phyloP scores from a whole-genome alignment of 2,329 filamentous ascomycete genomes.

The Domatiomyces globalis region DNA sequence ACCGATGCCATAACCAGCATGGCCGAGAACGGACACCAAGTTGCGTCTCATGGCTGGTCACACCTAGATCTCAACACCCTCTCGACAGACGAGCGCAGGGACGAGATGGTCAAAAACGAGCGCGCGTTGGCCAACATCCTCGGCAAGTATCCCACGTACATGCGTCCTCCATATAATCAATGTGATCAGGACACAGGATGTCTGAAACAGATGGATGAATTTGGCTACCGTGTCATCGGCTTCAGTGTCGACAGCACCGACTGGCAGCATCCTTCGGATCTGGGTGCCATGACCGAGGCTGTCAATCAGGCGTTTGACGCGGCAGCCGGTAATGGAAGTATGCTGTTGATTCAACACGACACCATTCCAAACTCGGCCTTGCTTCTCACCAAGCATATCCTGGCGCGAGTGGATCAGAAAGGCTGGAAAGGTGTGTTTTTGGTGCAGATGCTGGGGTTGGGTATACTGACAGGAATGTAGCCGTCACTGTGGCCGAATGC shows the following conservation, averaged over 20 bases:
- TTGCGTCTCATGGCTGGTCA: conserved; percentile 40
- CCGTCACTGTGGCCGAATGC: conserved; percentile 33
- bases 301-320: conserved; percentile 5
- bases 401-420: conserved; percentile 2
- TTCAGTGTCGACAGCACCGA: conserved; percentile 37
- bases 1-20: conserved; percentile 28
- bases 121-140: conserved; percentile 34
- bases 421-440: conserved; percentile 8
- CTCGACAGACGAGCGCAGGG: conserved; percentile 23
- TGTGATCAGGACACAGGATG: conserved; percentile 27
- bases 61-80: conserved; percentile 34
- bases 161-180: conserved; percentile 38
- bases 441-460: conserved; percentile 5
- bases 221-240: conserved; percentile 37
- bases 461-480: conserved; percentile 22
- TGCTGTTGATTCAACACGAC: conserved; percentile 13
- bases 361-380: conserved; percentile 9
- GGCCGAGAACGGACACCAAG: conserved; percentile 33
- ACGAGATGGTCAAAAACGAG: conserved; percentile 35
- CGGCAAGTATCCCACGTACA: conserved; percentile 38
- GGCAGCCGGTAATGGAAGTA: conserved; percentile 1
- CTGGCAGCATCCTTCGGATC: conserved; percentile 21
- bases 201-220: conserved; percentile 28
- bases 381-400: conserved; percentile 9
- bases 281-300: conserved; percentile 8